Conservation (phyloP, 768 basidiomycete genomes). For the Mycena olivaceomarginata region DNA sequence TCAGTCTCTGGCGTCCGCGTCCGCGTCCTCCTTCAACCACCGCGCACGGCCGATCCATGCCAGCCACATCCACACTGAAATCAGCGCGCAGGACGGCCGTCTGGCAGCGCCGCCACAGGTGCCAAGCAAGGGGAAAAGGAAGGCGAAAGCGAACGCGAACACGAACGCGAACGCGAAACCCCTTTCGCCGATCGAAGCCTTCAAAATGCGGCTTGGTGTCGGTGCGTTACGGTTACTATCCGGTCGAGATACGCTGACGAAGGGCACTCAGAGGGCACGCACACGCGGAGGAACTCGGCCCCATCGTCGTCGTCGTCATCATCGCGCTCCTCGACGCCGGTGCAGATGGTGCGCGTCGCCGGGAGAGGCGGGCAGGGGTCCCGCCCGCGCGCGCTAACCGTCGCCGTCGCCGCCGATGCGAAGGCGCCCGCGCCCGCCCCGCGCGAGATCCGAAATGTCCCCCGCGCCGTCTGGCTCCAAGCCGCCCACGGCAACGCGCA, state of each 20-base stretch:
- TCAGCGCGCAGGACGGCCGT: neutral
- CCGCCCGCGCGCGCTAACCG: conserved; percentile 26
- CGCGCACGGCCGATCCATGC: too few relatives aligned
- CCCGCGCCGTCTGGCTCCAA: neutral
- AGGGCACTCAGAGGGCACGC: neutral
- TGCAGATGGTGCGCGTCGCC: conserved; percentile 26
- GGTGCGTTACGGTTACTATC: neutral
- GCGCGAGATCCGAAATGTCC: neutral
- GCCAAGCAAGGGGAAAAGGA: too few relatives aligned
- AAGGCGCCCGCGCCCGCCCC: neutral
- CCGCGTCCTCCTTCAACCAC: too few relatives aligned
- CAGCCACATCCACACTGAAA: neutral
- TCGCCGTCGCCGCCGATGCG: neutral
- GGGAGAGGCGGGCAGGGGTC: conserved; percentile 40
- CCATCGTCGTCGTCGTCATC: neutral
- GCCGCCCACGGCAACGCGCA: conserved; percentile 5
- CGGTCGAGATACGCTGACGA: neutral
- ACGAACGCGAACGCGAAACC: too few relatives aligned
- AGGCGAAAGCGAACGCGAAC: too few relatives aligned
- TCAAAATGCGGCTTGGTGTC: conserved; percentile 28
- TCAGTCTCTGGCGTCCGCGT: too few relatives aligned
- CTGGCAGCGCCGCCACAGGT: neutral
- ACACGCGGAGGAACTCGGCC: conserved; percentile 3
- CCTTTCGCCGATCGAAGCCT: conserved; percentile 27
- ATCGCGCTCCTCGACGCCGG: neutral